Base-by-base conservation (phyloP, 352 stramenopile genomes). In the Globisporangium emineosum region DNA sequence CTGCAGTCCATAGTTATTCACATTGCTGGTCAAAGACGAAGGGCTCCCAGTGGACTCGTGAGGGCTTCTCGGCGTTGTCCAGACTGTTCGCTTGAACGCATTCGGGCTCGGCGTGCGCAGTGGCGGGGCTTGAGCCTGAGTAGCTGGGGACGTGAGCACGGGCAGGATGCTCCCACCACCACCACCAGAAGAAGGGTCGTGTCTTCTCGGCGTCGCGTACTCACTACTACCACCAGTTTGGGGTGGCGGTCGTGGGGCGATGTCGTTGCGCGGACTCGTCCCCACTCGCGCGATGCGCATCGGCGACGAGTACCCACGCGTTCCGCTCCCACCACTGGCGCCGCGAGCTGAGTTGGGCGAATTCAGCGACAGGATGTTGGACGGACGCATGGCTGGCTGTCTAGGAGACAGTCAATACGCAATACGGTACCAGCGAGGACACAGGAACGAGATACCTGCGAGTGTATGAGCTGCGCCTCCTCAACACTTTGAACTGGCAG, bases 31-130 rank as follows among this genome's bases (percentile, higher is more conserved):
- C 35, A 17, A 43, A 10, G 51, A 29, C 10, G 51, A 57, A 17
- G 50, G 15, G 1, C 19, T 40, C 3, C 17, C 51, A 29, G 6
- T 19, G 19, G 19, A 4, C 12, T 60, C 51, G 1, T 30, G 5
- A 0, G 70, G 47, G 27, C 67, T 60, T 25, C 78, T 74, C 7
- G 79, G 75, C 1, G 72, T 84, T 13, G 77, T 78, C 79, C 79
- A 91, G 6, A 72, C 80, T 5, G 42, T 72, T 10, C 72, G 67
- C 53, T 81, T 81, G 58, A 72, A 79, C 5, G 70, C 60, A 30
- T 68, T 82, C 10, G 65, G 60, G 29, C 70, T 69, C 9, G 66
- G 66, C 1, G 49, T 53, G 0, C 59, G 64, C 25, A 60, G 51
- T 15, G 60, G 54, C 12, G 49, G 25, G 2, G 56, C 61, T 19